Conservation (phyloP, 2,329 filamentous ascomycete genomes). For the Pseudocercospora eumusae region DNA sequence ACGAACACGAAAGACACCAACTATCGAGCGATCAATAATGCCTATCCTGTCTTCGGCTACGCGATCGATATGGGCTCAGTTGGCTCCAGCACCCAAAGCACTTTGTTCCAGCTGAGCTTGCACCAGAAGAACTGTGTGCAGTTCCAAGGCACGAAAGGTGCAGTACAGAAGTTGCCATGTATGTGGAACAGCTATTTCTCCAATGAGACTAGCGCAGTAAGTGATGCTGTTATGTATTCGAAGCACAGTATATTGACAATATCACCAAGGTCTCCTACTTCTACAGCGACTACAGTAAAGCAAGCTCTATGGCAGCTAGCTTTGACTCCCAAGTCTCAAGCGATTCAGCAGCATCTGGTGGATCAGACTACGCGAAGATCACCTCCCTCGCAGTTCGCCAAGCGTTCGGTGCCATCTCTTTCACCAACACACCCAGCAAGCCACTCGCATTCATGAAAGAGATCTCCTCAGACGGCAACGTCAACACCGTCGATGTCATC, state of each 20-base stretch:
- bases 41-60: conserved; percentile 57
- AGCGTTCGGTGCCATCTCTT: conserved; percentile 53
- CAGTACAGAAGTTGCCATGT: conserved; percentile 45
- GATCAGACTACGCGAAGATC: conserved; percentile 52
- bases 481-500: conserved; percentile 41
- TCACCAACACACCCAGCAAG: conserved; percentile 51
- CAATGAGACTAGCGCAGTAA: conserved; percentile 49
- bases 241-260: not conserved
- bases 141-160: conserved; percentile 44
- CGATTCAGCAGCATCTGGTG: conserved; percentile 51
- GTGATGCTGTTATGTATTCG: conserved; percentile 11
- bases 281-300: conserved; percentile 50
- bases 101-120: conserved; percentile 54
- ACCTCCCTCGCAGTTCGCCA: conserved; percentile 56
- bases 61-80: conserved; percentile 54
- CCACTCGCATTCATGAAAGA: conserved; percentile 59
- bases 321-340: conserved; percentile 49
- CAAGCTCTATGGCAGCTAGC: conserved; percentile 40
- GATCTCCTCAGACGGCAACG: conserved; percentile 49
- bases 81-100: conserved; percentile 39
- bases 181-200: conserved; percentile 56
- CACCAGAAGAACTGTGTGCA: conserved; percentile 55
- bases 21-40: conserved; percentile 51
- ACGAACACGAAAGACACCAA: conserved; percentile 48
- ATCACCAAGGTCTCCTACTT: conserved; percentile 42